A percentile compares a stretch with the other conserved stretches of the same genome.
phyloP scores from a whole-genome alignment of 805 yeast species.

The Metschnikowia shivogae region DNA sequence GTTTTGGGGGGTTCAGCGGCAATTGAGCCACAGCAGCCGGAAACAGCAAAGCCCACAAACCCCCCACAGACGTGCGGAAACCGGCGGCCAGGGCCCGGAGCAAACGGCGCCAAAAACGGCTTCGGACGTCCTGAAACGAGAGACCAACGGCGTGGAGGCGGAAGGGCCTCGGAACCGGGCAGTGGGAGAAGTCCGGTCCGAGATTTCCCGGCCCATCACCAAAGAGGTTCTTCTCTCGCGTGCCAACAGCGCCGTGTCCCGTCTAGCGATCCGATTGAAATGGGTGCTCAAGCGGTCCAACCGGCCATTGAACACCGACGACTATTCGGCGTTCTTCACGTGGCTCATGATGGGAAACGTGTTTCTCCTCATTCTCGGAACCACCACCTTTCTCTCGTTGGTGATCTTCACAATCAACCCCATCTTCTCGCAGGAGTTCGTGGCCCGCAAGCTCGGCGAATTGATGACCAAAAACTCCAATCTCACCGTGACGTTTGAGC shows the following conservation, averaged over 20 bases:
- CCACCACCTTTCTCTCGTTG: conserved; percentile 87
- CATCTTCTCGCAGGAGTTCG: conserved; percentile 81
- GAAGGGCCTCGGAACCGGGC: background rate
- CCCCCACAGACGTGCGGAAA: too few relatives aligned
- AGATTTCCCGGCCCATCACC: conserved; percentile 8
- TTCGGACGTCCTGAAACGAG: too few relatives aligned
- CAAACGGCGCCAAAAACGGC: too few relatives aligned
- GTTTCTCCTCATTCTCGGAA: conserved; percentile 72
- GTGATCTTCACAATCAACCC: conserved; percentile 75
- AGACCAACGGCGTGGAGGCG: too few relatives aligned
- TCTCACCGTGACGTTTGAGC: conserved; percentile 80
- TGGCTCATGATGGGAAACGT: conserved; percentile 91
- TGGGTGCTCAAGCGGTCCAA: conserved; percentile 75
- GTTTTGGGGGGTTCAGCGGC: too few relatives aligned
- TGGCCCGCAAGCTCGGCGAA: conserved; percentile 79
- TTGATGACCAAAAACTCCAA: conserved; percentile 79
- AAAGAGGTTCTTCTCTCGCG: conserved; percentile 24
- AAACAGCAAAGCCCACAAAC: too few relatives aligned
- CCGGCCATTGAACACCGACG: conserved; percentile 90
- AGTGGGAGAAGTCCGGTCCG: background rate
- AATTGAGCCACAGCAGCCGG: too few relatives aligned
- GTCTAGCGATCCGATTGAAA: conserved; percentile 42
- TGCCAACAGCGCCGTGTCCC: conserved; percentile 27
- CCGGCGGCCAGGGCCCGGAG: too few relatives aligned
- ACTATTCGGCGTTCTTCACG: conserved; percentile 81